Evolutionary conservation across 352 stramenopile species (phyloP).

Genomic region (Globisporangium radiosum): DNA sequence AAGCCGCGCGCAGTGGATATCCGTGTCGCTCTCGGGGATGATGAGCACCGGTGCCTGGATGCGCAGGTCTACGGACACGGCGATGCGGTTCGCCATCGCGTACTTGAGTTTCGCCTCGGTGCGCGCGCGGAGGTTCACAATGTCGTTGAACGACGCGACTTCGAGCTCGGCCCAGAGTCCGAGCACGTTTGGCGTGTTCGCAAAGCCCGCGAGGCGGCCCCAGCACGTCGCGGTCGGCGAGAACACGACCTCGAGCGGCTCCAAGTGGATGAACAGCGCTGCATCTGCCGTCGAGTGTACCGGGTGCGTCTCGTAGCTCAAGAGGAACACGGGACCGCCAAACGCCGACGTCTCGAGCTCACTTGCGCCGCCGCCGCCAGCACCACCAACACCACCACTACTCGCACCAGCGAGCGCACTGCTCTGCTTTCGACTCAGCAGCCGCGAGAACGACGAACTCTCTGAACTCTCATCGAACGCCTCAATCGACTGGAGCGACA

Average conservation of each 20-base stretch:
- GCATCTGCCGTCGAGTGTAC: conserved; percentile 57
- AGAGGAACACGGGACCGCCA: conserved; percentile 65
- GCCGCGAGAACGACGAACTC: conserved; percentile 70
- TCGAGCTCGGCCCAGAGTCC: conserved; percentile 84
- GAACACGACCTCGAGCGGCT: conserved; percentile 82
- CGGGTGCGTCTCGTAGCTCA: conserved; percentile 82
- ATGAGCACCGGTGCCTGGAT: conserved; percentile 86
- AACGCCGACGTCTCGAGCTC: conserved; percentile 64
- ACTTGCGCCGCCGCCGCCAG: background rate
- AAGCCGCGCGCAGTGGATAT: conserved; percentile 71
- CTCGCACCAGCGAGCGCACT: conserved; percentile 20
- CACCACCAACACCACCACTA: conserved; percentile 1
- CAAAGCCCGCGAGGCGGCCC: conserved; percentile 62
- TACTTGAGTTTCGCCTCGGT: conserved; percentile 88
- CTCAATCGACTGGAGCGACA: conserved; percentile 84
- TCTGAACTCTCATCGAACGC: conserved; percentile 84
- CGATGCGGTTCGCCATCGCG: conserved; percentile 82
- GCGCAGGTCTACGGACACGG: conserved; percentile 67
- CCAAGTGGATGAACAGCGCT: conserved; percentile 75
- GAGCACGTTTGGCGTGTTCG: conserved; percentile 70
- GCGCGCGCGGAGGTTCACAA: conserved; percentile 84
- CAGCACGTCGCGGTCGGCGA: conserved; percentile 82
- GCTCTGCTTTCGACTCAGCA: conserved; percentile 66
- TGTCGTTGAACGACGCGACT: conserved; percentile 85
- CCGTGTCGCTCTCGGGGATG: conserved; percentile 73